Percentiles rank a stretch among this genome's conserved stretches.
Evolutionary conservation across 164 flowering plant genomes (phyloP).

Genomic region (Piper longum): DNA sequence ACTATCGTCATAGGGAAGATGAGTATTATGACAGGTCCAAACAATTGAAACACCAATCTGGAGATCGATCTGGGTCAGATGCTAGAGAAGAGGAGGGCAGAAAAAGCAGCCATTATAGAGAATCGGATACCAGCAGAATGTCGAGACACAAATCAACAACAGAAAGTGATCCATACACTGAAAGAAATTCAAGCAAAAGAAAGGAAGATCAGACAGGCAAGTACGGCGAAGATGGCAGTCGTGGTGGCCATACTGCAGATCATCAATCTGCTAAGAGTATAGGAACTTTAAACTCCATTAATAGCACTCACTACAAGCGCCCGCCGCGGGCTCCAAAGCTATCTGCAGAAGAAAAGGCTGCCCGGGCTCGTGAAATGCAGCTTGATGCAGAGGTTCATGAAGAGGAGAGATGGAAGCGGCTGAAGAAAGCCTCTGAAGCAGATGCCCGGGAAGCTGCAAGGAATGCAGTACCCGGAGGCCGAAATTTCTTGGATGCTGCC

Average conservation of each 20-base stretch:
- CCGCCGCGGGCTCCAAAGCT: constrained; percentile 39
- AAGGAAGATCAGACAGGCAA: constrained; percentile 6
- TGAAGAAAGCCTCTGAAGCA: constrained; percentile 71
- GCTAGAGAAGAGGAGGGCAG: constrained; percentile 1
- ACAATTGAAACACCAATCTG: constrained; percentile 10
- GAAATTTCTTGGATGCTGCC: constrained; percentile 61
- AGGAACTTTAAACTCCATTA: constrained; percentile 2
- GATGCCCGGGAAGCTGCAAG: constrained; percentile 51
- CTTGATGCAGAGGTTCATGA: constrained; percentile 80
- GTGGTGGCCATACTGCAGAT: neutral
- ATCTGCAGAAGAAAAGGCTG: constrained; percentile 81
- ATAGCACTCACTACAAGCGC: constrained; percentile 17
- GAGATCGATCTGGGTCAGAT: constrained; percentile 1
- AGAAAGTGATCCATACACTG: constrained; percentile 4
- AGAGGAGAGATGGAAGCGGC: constrained; percentile 78
- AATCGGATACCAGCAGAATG: neutral
- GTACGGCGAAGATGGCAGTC: constrained; percentile 2
- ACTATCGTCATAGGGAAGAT: constrained; percentile 5
- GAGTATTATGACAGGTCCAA: constrained; percentile 7
- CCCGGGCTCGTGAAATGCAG: constrained; percentile 79
- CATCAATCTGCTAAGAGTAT: neutral
- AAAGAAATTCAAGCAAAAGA: constrained; percentile 5
- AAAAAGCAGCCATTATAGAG: neutral
- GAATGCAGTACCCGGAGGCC: constrained; percentile 16
- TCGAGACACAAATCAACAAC: neutral